Percentiles rank a stretch among this genome's conserved stretches.
Conservation (phyloP, 306 rosid species). For the Quercus rubra region DNA sequence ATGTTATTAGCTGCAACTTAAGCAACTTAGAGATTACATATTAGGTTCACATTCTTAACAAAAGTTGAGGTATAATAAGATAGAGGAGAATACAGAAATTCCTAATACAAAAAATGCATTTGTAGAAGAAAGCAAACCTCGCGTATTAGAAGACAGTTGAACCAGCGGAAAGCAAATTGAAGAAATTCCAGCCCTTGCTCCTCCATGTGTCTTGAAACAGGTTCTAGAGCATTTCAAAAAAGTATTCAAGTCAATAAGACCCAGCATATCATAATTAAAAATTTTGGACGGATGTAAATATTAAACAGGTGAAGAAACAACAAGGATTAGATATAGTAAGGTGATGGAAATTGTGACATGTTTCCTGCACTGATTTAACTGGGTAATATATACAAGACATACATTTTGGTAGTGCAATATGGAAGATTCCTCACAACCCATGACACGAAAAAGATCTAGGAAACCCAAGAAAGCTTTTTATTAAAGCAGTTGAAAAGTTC, state of each 20-base stretch:
- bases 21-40: constrained; percentile 4
- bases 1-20: constrained; percentile 5
- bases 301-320: constrained; percentile 12
- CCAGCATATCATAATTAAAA: constrained; percentile 8
- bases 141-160: constrained; percentile 94
- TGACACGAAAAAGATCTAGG: background rate
- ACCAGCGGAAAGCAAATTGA: constrained; percentile 99
- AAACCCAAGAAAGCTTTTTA: background rate
- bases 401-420: constrained; percentile 4
- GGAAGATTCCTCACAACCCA: constrained; percentile 4
- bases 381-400: background rate
- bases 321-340: background rate
- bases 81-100: constrained; percentile 15
- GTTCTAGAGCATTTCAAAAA: constrained; percentile 50
- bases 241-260: constrained; percentile 13
- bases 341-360: background rate
- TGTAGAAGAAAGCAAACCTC: constrained; percentile 57
- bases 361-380: background rate
- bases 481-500: background rate
- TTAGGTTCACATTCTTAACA: background rate
- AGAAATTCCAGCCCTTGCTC: constrained; percentile 92
- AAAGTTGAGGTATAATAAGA: background rate
- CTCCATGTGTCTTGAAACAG: constrained; percentile 92
- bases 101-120: background rate
- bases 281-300: constrained; percentile 4